Conservation (phyloP, 1,284 basidiomycete genomes). For the Grifola frondosa region DNA sequence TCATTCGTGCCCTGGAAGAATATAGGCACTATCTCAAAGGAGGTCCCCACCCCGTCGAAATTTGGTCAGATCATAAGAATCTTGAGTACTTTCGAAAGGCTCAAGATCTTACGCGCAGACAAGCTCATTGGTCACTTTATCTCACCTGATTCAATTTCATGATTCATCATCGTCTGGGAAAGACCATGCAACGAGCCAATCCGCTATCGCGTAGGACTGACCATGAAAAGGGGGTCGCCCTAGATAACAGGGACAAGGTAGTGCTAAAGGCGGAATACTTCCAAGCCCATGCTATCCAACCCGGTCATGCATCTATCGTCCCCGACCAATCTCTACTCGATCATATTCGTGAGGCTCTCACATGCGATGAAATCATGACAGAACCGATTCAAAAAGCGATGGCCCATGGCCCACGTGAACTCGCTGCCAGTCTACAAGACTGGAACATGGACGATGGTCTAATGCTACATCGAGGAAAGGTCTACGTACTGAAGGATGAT, state of each 20-base stretch:
- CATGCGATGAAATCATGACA: no score
- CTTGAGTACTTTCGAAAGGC: slow-evolving; percentile 39
- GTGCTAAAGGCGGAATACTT: no score
- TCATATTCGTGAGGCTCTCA: no score
- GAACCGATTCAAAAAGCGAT: no score
- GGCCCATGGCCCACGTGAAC: no score
- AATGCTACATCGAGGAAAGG: no score
- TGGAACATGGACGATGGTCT: no score
- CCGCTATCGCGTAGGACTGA: slow-evolving; percentile 39
- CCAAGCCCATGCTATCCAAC: no score
- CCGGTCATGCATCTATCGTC: no score
- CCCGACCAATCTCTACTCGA: no score
- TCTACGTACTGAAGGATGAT: neutral
- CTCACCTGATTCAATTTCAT: slow-evolving; percentile 38
- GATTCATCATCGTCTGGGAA: slow-evolving; percentile 40
- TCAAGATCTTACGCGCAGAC: slow-evolving; percentile 36
- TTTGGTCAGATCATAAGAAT: slow-evolving; percentile 43
- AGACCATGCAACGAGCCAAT: slow-evolving; percentile 34
- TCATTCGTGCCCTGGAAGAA: slow-evolving; percentile 28
- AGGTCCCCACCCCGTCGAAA: slow-evolving; percentile 5
- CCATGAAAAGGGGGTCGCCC: slow-evolving; percentile 28
- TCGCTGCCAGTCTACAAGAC: no score
- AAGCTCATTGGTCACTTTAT: slow-evolving; percentile 40
- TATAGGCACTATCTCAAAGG: slow-evolving; percentile 35
- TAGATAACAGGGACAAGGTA: no score